Evolutionary conservation across 169 alveolate genomes (phyloP), one percentile per base, ranked within the genome.

Genomic region (Nephromyces sp.): DNA sequence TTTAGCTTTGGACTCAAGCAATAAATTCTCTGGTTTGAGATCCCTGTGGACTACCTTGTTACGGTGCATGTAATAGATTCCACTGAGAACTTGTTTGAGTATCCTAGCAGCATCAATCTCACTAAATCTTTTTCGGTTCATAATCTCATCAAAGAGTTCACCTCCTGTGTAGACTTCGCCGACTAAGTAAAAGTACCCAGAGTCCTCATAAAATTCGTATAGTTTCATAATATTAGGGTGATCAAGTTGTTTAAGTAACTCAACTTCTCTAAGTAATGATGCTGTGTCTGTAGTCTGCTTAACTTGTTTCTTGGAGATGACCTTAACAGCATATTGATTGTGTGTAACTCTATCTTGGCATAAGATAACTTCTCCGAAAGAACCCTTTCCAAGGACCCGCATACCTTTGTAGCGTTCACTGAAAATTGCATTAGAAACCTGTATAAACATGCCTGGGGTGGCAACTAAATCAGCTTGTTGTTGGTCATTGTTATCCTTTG

Each of bases 81-180:
- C 98, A 52, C 90, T 81, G 30, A 94, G 84, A 27, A 94, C 90
- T 83, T 95, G 97, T 65, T 89, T 88, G 70, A 90, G 87, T 33
- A 92, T 89, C 30, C 89, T 82, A 29, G 98, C 97, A 21, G 98
- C 96, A 77, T 92, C 94, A 52, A 79, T 77, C 76, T 94, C 98
- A 80, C 87, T 86, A 84, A 94, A 91, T 74, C 94, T 78, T 63
- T 85, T 87, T 43, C 94, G 80, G 68, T 90, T 88, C 69, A 91
- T 89, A 31, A 95, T 94, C 68, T 92, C 93, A 78, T 93, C 98
- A 84, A 92, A 94, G 52, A 94, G 82, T 80, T 94, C 98, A 2
- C 98, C 98, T 5, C 98, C 98, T 3, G 96, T 83, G 85, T 91
- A 90, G 22, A 89, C 90, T 82, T 94, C 98, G 24, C 89, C 85